Evolutionary conservation across 1,284 basidiomycete genomes (phyloP).

Genomic region (Sanguinoderma infundibulare): DNA sequence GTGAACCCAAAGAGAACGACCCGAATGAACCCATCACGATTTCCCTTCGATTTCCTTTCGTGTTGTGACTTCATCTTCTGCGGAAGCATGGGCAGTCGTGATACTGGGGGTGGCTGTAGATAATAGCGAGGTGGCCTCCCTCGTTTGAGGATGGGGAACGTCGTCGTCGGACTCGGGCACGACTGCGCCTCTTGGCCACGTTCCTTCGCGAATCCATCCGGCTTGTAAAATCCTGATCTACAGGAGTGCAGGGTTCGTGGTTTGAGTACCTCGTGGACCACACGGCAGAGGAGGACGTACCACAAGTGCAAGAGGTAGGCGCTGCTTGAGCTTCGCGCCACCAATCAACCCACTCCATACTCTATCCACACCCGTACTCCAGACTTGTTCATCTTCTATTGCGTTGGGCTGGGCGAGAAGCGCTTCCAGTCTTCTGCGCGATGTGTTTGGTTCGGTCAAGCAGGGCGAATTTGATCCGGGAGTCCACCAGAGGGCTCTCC

Average conservation of each 20-base stretch:
- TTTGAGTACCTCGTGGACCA: background rate
- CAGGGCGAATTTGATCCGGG: slow-evolving; percentile 25
- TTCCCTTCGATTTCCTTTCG: background rate
- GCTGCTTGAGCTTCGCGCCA: slow-evolving; percentile 59
- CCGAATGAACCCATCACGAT: background rate
- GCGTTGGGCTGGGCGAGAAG: slow-evolving; percentile 53
- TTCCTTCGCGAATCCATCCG: slow-evolving; percentile 74
- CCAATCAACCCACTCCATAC: slow-evolving; percentile 65
- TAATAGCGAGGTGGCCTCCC: background rate
- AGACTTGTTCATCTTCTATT: slow-evolving; percentile 54
- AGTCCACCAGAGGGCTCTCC: slow-evolving; percentile 64
- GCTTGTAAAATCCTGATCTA: slow-evolving; percentile 74
- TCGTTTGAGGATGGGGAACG: slow-evolving; percentile 3
- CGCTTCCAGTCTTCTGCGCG: slow-evolving; percentile 55
- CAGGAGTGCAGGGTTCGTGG: slow-evolving; percentile 3
- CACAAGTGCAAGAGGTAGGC: slow-evolving; percentile 62
- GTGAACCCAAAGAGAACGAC: background rate
- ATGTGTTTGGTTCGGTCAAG: slow-evolving; percentile 36
- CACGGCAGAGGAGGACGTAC: slow-evolving; percentile 45
- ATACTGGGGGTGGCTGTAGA: slow-evolving; percentile 10
- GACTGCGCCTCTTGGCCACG: slow-evolving; percentile 66
- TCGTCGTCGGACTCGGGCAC: slow-evolving; percentile 64
- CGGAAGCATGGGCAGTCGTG: slow-evolving; percentile 2
- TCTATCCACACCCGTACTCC: slow-evolving; percentile 59
- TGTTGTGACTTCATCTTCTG: background rate